Conservation (phyloP, 1,284 basidiomycete species). For the Apiotrichum montevideense region DNA sequence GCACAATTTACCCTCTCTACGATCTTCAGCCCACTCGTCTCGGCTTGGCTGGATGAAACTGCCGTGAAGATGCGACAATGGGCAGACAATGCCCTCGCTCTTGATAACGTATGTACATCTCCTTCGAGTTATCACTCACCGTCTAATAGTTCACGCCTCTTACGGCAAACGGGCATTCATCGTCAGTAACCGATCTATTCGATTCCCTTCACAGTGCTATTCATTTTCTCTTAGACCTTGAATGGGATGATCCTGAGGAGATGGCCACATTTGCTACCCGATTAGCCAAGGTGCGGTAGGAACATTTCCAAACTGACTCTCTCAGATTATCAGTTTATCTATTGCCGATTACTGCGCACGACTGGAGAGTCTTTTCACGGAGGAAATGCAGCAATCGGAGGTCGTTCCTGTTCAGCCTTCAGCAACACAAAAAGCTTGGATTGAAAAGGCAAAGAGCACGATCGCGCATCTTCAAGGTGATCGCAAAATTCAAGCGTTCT, state of each 20-base stretch:
- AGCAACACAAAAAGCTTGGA: conserved; percentile 70
- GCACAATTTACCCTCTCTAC: conserved; percentile 58
- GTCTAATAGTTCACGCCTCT: conserved; percentile 66
- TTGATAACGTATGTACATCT: conserved; percentile 63
- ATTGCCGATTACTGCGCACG: conserved; percentile 85
- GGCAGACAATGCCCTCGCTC: conserved; percentile 83
- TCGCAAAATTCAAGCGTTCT: conserved; percentile 60
- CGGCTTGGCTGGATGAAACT: conserved; percentile 83
- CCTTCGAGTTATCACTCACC: neutral
- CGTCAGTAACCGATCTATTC: conserved; percentile 93
- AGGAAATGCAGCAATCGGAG: conserved; percentile 62
- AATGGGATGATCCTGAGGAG: conserved; percentile 88
- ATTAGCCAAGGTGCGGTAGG: conserved; percentile 62
- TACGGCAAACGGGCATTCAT: conserved; percentile 77
- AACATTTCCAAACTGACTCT: neutral
- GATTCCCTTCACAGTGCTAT: conserved; percentile 88
- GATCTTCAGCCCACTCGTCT: conserved; percentile 84
- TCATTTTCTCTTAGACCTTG: conserved; percentile 75
- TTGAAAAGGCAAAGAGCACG: conserved; percentile 79
- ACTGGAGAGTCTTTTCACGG: conserved; percentile 82
- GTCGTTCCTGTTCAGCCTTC: conserved; percentile 46
- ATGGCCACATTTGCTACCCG: conserved; percentile 84
- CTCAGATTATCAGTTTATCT: conserved; percentile 79
- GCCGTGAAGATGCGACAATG: conserved; percentile 87
- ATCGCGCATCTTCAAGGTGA: conserved; percentile 67